phyloP scores from a whole-genome alignment of 1,284 basidiomycete genomes.

The Ganoderma meredithae region DNA sequence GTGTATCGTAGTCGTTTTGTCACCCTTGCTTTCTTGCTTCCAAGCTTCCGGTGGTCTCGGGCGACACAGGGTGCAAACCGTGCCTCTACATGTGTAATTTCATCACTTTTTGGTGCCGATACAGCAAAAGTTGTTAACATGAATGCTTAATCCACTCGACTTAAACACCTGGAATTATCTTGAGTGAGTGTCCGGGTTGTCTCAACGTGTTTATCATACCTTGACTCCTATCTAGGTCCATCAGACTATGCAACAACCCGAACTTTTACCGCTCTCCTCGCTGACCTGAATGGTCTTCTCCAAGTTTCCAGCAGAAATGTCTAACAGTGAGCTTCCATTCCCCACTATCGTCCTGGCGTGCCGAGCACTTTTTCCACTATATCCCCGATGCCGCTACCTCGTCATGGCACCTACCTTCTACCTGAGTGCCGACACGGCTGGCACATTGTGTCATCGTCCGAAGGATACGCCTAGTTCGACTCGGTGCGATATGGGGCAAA shows the following conservation, averaged over 20 bases:
- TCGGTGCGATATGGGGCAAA: neutral
- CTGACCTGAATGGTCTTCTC: conserved; percentile 11
- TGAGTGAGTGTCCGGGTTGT: neutral
- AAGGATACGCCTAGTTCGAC: neutral
- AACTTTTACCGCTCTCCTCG: conserved; percentile 19
- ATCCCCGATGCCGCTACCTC: conserved; percentile 22
- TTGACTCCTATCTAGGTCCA: neutral
- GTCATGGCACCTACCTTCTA: conserved; percentile 2
- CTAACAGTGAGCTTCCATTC: conserved; percentile 19
- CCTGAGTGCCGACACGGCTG: neutral
- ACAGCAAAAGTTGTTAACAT: conserved; percentile 15
- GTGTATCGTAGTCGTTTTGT: conserved; percentile 19
- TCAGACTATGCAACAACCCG: too few relatives aligned
- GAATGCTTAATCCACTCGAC: neutral
- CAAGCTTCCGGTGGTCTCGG: conserved; percentile 10
- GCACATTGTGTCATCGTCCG: neutral
- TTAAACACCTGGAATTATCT: neutral
- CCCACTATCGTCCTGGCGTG: conserved; percentile 5
- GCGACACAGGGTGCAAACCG: neutral
- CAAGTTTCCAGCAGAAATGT: conserved; percentile 18
- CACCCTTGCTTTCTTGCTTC: conserved; percentile 17
- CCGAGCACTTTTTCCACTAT: conserved; percentile 27
- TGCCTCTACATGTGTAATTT: conserved; percentile 14
- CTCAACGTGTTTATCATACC: conserved; percentile 8
- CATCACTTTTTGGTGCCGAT: conserved; percentile 21